Conservation (phyloP, 495 filamentous ascomycete species). For the Chlorociboria aeruginascens region DNA sequence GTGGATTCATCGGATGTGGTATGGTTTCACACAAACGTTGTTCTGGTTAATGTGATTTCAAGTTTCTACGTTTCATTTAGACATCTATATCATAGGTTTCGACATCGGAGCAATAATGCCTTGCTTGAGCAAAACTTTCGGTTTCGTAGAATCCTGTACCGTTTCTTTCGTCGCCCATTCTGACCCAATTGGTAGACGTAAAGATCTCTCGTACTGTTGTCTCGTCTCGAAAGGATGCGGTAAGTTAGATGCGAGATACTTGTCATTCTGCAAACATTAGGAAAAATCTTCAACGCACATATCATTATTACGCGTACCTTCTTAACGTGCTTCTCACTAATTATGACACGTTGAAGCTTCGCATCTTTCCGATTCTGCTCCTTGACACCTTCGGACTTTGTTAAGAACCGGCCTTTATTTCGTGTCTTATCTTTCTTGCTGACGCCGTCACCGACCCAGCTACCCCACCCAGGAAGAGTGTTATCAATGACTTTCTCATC, state of each 20-base stretch:
- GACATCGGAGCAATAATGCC: conserved; percentile 83
- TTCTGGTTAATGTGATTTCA: background rate
- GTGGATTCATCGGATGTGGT: background rate
- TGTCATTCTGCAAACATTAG: conserved; percentile 50
- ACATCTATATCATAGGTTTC: conserved; percentile 36
- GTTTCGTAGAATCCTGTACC: conserved; percentile 83
- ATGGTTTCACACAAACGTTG: too few species aligned
- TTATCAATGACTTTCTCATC: conserved; percentile 77
- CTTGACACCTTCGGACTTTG: conserved; percentile 66
- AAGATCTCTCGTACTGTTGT: conserved; percentile 80
- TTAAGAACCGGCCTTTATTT: conserved; percentile 41
- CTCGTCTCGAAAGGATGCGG: conserved; percentile 79
- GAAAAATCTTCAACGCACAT: background rate
- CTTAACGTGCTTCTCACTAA: conserved; percentile 82
- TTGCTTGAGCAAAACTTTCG: conserved; percentile 82
- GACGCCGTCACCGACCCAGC: conserved; percentile 75
- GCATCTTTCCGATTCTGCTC: conserved; percentile 67
- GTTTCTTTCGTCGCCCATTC: conserved; percentile 94
- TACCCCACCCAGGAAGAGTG: conserved; percentile 86
- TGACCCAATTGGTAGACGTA: conserved; percentile 78
- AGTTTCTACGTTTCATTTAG: background rate
- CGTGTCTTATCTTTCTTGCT: conserved; percentile 43
- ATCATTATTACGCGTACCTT: conserved; percentile 46
- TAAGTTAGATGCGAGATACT: conserved; percentile 70
- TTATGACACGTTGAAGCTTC: conserved; percentile 71